phyloP scores from a whole-genome alignment of 805 yeast species.

The Clavispora santaluciae region DNA sequence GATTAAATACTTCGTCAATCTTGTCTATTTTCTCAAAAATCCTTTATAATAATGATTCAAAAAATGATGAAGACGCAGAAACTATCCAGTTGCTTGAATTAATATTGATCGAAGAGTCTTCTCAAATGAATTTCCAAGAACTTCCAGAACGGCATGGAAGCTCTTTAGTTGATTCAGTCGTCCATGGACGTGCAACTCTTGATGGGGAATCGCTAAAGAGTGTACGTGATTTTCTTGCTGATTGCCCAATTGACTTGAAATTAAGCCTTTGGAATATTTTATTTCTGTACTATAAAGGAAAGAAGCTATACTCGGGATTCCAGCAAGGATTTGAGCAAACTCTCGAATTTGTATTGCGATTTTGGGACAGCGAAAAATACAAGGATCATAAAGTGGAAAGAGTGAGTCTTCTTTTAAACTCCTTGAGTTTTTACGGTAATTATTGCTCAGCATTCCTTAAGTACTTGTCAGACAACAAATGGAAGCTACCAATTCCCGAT shows the following conservation, averaged over 20 bases:
- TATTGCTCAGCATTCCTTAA: slow-evolving; percentile 37
- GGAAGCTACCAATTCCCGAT: slow-evolving; percentile 24
- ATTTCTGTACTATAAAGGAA: slow-evolving; percentile 47
- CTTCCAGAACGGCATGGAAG: background rate
- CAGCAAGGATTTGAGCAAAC: slow-evolving; percentile 50
- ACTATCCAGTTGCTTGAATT: slow-evolving; percentile 41
- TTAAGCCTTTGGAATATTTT: slow-evolving; percentile 74
- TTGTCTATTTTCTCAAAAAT: slow-evolving; percentile 59
- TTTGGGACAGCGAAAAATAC: slow-evolving; percentile 21
- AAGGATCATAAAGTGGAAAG: slow-evolving; percentile 27
- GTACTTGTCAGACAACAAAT: slow-evolving; percentile 22
- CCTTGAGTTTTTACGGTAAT: slow-evolving; percentile 51
- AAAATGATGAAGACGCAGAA: slow-evolving; percentile 20
- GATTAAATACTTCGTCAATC: slow-evolving; percentile 67
- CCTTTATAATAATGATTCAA: slow-evolving; percentile 26
- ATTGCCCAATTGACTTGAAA: slow-evolving; percentile 61
- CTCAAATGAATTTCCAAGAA: background rate
- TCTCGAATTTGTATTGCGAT: slow-evolving; percentile 40
- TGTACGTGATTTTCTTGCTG: slow-evolving; percentile 55
- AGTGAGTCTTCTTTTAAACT: slow-evolving; percentile 39
- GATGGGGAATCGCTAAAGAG: slow-evolving; percentile 33
- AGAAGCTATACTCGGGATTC: slow-evolving; percentile 26
- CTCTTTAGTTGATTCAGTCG: slow-evolving; percentile 11
- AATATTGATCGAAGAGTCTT: slow-evolving; percentile 30
- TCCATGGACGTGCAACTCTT: slow-evolving; percentile 10